These are phyloP conservation scores for Marsdenia floribunda DNA, from an alignment of 257 asterid species.

Conservation along the genomic window DNA sequence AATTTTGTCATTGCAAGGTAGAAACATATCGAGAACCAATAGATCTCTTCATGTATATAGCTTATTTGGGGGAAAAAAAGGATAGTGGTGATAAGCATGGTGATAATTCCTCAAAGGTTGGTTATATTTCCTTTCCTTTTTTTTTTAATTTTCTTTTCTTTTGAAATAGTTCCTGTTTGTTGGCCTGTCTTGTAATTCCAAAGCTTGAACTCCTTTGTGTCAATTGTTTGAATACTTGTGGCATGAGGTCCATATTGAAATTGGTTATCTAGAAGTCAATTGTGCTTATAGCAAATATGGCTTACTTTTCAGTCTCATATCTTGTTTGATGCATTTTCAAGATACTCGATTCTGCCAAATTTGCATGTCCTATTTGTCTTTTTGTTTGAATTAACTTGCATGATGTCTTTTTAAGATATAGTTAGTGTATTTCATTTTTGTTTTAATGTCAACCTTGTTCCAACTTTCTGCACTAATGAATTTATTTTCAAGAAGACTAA, in stretches of 20 bases:
- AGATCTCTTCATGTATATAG: not conserved
- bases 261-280: not conserved
- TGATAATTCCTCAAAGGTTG: conserved; percentile 60
- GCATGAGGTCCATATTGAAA: not conserved
- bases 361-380: too few relatives aligned
- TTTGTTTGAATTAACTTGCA: too few relatives aligned
- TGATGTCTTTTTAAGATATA: too few relatives aligned
- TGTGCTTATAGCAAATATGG: not conserved
- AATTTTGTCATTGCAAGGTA: not conserved
- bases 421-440: too few relatives aligned
- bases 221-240: not conserved
- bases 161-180: not conserved
- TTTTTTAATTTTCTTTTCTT: not conserved
- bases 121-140: not conserved
- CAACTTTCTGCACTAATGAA: too few relatives aligned
- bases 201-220: not conserved
- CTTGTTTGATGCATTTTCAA: not conserved
- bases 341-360: not conserved
- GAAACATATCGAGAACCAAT: not conserved
- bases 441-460: too few relatives aligned
- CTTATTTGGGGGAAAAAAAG: conserved; percentile 69
- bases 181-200: not conserved
- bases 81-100: conserved; percentile 49
- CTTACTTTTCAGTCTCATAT: not conserved
- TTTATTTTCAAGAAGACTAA: too few relatives aligned